Base-by-base conservation (phyloP, 345 rosid genomes). In the Corchorus olitorius region DNA sequence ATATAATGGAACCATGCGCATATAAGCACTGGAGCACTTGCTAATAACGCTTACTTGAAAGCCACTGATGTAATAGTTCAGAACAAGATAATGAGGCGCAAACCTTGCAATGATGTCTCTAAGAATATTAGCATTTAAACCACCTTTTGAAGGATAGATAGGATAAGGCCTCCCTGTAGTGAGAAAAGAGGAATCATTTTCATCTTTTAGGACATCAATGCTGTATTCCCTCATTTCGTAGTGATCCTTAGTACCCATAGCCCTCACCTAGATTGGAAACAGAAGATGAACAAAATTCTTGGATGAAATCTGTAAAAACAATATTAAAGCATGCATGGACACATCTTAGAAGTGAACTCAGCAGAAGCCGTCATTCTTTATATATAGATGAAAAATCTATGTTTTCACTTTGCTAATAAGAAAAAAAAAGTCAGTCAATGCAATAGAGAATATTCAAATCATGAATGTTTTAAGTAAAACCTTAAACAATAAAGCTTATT, bases 91-190 rank as follows among this genome's bases (percentile, higher is more conserved):
- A 19, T 16, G 20, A 59, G 64, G 37, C 55, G 84, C 84, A 39
- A 72, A 93, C 99, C 94, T 89, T 81, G 86, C 80, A 78, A 96
- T 88, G 80, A 80, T 79, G 65, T 89, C 87, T 82, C 93, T 78
- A 52, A 96, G 87, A 83, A 89, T 84, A 76, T 82, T 80, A 56
- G 98, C 88, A 73, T 84, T 86, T 85, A 89, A 78, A 79, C 93
- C 93, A 76, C 99, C 97, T 86, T 93, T 96, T 65, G 97, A 90
- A 74, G 98, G 97, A 85, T 96, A 93, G 68, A 96, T 96, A 77
- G 97, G 97, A 87, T 92, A 92, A 39, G 97, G 97, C 84, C 89
- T 92, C 81, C 80, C 90, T 72, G 85, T 87, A 64, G 79, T 75
- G 65, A 65, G 80, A 80, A 79, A 79, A 78, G 88, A 87, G 62